Evolutionary conservation across 805 yeast genomes (phyloP).

Genomic region (Candida hispaniensis): DNA sequence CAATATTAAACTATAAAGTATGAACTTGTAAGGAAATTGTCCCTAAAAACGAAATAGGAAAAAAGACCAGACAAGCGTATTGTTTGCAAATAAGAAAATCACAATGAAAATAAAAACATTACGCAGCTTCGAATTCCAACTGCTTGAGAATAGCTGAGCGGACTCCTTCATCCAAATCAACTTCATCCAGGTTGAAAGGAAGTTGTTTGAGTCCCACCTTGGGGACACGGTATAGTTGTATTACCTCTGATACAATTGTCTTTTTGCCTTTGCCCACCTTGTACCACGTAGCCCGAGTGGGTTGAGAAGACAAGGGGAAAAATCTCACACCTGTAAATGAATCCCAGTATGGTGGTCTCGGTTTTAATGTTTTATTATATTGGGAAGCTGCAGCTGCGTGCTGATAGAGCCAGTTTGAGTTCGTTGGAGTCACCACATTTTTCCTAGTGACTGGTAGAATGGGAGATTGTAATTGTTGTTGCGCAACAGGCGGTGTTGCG

Average conservation of each 20-base stretch:
- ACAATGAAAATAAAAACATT: too few relatives aligned
- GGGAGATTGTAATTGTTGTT: slow-evolving; percentile 20
- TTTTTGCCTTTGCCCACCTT: slow-evolving; percentile 26
- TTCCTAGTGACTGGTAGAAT: slow-evolving; percentile 20
- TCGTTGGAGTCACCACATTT: slow-evolving; percentile 34
- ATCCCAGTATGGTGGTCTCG: slow-evolving; percentile 83
- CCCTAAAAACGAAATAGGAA: too few relatives aligned
- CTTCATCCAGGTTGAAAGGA: slow-evolving; percentile 45
- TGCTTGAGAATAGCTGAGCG: slow-evolving; percentile 22
- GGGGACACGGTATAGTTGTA: slow-evolving; percentile 35
- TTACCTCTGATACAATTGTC: slow-evolving; percentile 26
- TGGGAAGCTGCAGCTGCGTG: slow-evolving; percentile 70
- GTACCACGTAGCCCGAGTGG: slow-evolving; percentile 35
- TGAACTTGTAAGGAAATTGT: too few relatives aligned
- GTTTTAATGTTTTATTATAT: slow-evolving; percentile 50
- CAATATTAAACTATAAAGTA: too few relatives aligned
- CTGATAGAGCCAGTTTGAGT: slow-evolving; percentile 75
- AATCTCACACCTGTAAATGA: slow-evolving; percentile 32
- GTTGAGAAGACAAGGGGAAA: slow-evolving; percentile 67
- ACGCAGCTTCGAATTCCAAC: slow-evolving; percentile 19
- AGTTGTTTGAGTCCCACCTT: slow-evolving; percentile 59
- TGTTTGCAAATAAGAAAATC: too few relatives aligned
- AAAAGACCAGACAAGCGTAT: too few relatives aligned
- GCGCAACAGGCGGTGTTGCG: slow-evolving; percentile 25
- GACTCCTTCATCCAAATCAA: slow-evolving; percentile 48